Evolutionary conservation across 441 rosid species (phyloP).

Genomic region (Biscutella laevigata): DNA sequence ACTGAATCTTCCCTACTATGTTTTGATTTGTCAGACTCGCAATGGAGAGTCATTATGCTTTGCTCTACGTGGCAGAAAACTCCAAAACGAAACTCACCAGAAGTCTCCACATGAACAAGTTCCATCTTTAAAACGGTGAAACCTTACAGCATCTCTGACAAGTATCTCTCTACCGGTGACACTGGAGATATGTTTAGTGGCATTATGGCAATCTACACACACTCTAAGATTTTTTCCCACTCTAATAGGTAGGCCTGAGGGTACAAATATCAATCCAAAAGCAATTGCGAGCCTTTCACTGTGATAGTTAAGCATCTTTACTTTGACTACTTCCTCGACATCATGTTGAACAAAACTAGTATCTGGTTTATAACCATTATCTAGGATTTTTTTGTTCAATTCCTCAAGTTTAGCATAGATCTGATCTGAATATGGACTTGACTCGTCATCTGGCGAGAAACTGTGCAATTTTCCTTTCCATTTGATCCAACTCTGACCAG

Average conservation of each 20-base stretch:
- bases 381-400: constrained; percentile 44
- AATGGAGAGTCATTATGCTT: neutral
- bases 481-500: constrained; percentile 92
- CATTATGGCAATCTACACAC: constrained; percentile 83
- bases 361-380: constrained; percentile 76
- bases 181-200: constrained; percentile 76
- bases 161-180: constrained; percentile 78
- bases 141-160: constrained; percentile 85
- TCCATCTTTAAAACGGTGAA: constrained; percentile 84
- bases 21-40: constrained; percentile 9
- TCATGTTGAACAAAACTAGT: constrained; percentile 63
- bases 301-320: constrained; percentile 77
- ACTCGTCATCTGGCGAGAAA: constrained; percentile 75
- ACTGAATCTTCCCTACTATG: constrained; percentile 6
- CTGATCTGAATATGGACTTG: constrained; percentile 58
- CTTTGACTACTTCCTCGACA: constrained; percentile 58
- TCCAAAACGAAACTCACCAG: constrained; percentile 43
- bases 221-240: constrained; percentile 78
- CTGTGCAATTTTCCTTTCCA: constrained; percentile 56
- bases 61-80: neutral
- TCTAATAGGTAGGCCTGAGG: constrained; percentile 57
- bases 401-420: constrained; percentile 63
- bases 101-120: constrained; percentile 90
- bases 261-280: constrained; percentile 70
- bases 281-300: constrained; percentile 94